Evolutionary conservation across 2,329 filamentous ascomycete genomes (phyloP).

Genomic region (Samsoniella hepiali): DNA sequence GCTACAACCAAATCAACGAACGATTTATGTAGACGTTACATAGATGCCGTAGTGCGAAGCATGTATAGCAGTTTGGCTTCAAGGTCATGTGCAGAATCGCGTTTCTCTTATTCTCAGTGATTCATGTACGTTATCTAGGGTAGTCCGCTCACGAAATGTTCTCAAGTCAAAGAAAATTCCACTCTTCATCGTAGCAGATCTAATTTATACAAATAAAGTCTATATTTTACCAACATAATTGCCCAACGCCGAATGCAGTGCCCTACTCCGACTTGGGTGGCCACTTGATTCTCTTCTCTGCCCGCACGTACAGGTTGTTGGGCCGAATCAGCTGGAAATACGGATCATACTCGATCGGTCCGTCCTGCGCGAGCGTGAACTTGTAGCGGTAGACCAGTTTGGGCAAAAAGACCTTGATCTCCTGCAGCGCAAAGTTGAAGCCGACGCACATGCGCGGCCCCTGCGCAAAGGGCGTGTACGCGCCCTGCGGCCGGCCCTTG

Average conservation of each 20-base stretch:
- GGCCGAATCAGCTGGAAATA: conserved; percentile 57
- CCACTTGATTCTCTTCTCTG: conserved; percentile 48
- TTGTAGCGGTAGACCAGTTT: conserved; percentile 59
- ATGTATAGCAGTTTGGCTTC: no score
- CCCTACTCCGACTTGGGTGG: conserved; percentile 31
- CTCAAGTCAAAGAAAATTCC: background rate
- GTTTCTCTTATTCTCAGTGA: no score
- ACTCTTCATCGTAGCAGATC: background rate
- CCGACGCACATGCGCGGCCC: conserved; percentile 59
- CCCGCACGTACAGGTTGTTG: conserved; percentile 51
- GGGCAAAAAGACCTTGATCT: conserved; percentile 57
- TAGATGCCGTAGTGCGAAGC: no score
- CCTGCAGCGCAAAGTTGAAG: conserved; percentile 61
- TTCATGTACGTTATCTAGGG: no score
- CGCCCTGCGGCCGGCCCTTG: conserved; percentile 47
- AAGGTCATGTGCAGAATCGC: no score
- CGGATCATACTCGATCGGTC: conserved; percentile 55
- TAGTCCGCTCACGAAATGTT: no score
- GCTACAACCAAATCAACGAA: no score
- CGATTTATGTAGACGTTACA: no score
- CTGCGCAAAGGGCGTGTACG: conserved; percentile 57
- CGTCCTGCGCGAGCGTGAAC: conserved; percentile 49
- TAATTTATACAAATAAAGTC: background rate
- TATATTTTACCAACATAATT: background rate
- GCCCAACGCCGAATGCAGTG: background rate